Evolutionary conservation across 2,329 filamentous ascomycete species (phyloP).

Genomic region (Neospermospora avenae): DNA sequence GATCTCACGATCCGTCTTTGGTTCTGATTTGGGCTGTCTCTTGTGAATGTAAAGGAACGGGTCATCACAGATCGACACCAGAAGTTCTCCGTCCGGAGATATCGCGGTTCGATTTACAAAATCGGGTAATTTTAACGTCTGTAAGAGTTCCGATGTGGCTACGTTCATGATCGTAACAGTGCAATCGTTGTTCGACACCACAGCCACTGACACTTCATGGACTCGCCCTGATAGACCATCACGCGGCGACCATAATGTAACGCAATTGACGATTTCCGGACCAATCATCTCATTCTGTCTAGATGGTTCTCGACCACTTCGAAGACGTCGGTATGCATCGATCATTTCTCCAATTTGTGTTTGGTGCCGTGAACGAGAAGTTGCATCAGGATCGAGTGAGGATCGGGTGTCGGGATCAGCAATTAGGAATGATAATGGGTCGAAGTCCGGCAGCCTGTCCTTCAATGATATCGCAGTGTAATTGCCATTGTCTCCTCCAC

Average conservation of each 20-base stretch:
- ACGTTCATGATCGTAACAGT: conserved; percentile 83
- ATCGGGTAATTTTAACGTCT: conserved; percentile 71
- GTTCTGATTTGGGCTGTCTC: conserved; percentile 37
- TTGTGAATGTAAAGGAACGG: conserved; percentile 82
- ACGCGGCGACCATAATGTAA: conserved; percentile 58
- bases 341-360: conserved; percentile 11
- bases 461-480: conserved; percentile 49
- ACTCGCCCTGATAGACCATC: conserved; percentile 35
- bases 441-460: conserved; percentile 14
- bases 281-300: conserved; percentile 49
- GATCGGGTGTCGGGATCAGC: conserved; percentile 55
- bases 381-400: conserved; percentile 47
- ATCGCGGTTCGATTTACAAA: conserved; percentile 93
- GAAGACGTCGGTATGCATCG: conserved; percentile 18
- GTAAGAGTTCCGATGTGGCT: conserved; percentile 62
- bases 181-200: conserved; percentile 87
- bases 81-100: conserved; percentile 77
- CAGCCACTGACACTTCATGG: conserved; percentile 57
- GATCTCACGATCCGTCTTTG: conserved; percentile 24
- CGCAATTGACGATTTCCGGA: conserved; percentile 61
- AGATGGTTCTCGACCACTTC: conserved; percentile 26
- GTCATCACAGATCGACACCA: conserved; percentile 85
- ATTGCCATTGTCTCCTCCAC: conserved; percentile 83
- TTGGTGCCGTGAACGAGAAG: conserved; percentile 18
- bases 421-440: conserved; percentile 9